Percentiles rank a stretch among this genome's conserved stretches.
These are phyloP conservation scores for Nothophoma quercina DNA, from an alignment of 2,329 filamentous ascomycete species.

Conservation along the genomic window DNA sequence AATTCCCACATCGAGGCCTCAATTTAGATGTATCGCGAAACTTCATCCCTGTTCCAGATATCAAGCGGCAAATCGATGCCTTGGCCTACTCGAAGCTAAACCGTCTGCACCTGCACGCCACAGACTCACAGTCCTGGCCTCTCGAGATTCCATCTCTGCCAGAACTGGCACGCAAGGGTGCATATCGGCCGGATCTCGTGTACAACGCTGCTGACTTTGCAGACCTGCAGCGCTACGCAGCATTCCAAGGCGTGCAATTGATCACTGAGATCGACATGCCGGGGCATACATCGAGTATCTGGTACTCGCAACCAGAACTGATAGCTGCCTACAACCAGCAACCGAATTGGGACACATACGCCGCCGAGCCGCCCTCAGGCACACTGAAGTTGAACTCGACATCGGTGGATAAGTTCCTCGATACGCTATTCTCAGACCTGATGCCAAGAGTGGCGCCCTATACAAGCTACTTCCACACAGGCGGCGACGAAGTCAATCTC, in stretches of 20 bases:
- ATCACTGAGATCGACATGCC: conserved; percentile 83
- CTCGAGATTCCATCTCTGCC: conserved; percentile 80
- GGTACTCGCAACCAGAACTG: conserved; percentile 72
- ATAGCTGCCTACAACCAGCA: conserved; percentile 68
- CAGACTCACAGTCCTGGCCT: conserved; percentile 86
- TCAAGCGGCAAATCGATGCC: conserved; percentile 79
- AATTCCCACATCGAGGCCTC: conserved; percentile 78
- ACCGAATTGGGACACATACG: conserved; percentile 62
- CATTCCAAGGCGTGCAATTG: conserved; percentile 72
- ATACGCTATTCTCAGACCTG: conserved; percentile 76
- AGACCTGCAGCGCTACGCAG: conserved; percentile 74
- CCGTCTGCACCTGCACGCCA: conserved; percentile 79
- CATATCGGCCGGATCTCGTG: conserved; percentile 71
- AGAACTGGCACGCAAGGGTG: conserved; percentile 73
- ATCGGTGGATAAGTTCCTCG: conserved; percentile 74
- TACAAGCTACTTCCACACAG: conserved; percentile 81
- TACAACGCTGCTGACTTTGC: conserved; percentile 73
- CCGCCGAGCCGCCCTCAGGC: conserved; percentile 63
- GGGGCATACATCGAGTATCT: conserved; percentile 76
- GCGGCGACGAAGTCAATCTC: conserved; percentile 85
- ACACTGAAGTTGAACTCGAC: conserved; percentile 79
- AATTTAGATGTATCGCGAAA: conserved; percentile 80
- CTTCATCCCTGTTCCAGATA: conserved; percentile 71
- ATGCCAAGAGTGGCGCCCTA: conserved; percentile 69
- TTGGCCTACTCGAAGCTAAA: conserved; percentile 84